Evolutionary conservation across 1,139 yeast genomes (phyloP), one percentile per base, ranked within the genome.

Genomic region (Geotrichum klebahnii): DNA sequence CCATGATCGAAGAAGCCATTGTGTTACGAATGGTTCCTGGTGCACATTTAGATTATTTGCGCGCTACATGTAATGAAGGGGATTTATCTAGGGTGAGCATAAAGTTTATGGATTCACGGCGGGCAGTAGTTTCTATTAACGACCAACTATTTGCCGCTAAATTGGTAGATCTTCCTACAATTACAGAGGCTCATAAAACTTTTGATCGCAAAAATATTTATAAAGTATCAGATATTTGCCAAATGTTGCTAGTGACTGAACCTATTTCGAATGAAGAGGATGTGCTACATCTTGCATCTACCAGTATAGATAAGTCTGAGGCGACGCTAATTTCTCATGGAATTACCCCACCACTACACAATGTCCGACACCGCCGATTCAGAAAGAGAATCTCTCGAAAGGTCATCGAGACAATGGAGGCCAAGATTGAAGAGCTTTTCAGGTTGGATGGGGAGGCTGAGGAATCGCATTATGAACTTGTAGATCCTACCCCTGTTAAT

Each of bases 131-230:
- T 1, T 67, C 69, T 3, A 68, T 80, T 19, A 74, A 71, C 71
- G 64, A 76, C 69, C 68, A 77, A 71, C 66, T 81, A 52, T 94
- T 87, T 66, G 88, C 90, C 3, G 97, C 95, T 0, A 80, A 87
- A 57, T 70, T 94, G 38, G 79, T 92, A n/a, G 95, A 90, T 60
- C 70, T 94, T 56, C 99, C 99, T 0, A 87, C 96, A 0, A 69
- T 90, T 9, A 79, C 89, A 3, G 98, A 94, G 64, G 80, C 87
- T 5, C 88, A 83, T 64, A 94, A 94, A 67, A 83, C 96, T 2
- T 79, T 90, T 26, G 98, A 94, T 65, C 79, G 84, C 62, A 92
- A 90, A 66, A 92, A 88, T 62, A 77, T 92, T 31, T 84, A 84
- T 71, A 94, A 94, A 64, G 82, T 94, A 0, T 75, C 88, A 33